Percentiles rank a stretch among this genome's conserved stretches.
Conservation (phyloP, 192 early-diverging fungal genomes). For the Lunasporangiospora selenospora region DNA sequence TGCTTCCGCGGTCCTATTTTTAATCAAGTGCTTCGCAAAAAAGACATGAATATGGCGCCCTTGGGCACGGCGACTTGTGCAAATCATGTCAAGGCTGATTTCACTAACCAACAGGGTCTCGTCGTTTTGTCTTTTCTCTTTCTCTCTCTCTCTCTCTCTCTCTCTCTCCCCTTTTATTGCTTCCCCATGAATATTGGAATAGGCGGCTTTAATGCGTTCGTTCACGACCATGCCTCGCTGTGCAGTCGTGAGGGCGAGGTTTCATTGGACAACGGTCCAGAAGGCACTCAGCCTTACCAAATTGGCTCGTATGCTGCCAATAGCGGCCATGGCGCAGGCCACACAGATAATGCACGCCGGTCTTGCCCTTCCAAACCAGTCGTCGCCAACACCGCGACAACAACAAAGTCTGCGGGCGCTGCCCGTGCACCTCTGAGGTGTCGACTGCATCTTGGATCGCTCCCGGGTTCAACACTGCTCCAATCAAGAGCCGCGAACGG, state of each 20-base stretch:
- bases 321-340: slow-evolving; percentile 1
- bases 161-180: neutral
- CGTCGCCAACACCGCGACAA: neutral
- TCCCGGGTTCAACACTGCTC: slow-evolving; percentile 2
- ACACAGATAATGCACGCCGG: neutral
- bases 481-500: slow-evolving; percentile 43
- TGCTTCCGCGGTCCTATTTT: too few relatives aligned
- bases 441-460: neutral
- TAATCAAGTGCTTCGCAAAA: too few relatives aligned
- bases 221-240: slow-evolving; percentile 6
- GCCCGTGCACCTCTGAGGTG: too few relatives aligned
- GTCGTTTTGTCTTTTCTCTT: neutral
- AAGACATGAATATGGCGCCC: neutral
- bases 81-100: too few relatives aligned
- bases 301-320: neutral
- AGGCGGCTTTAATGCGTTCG: slow-evolving; percentile 51
- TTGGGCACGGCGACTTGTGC: too few relatives aligned
- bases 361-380: neutral
- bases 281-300: too few relatives aligned
- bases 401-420: too few relatives aligned
- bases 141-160: neutral
- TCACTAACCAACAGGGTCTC: neutral
- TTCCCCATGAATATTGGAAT: neutral
- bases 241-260: too few relatives aligned
- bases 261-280: too few relatives aligned